These are phyloP conservation scores for Gracilaria vermiculophylla DNA, from an alignment of 23 red algal species.

Conservation along the genomic window DNA sequence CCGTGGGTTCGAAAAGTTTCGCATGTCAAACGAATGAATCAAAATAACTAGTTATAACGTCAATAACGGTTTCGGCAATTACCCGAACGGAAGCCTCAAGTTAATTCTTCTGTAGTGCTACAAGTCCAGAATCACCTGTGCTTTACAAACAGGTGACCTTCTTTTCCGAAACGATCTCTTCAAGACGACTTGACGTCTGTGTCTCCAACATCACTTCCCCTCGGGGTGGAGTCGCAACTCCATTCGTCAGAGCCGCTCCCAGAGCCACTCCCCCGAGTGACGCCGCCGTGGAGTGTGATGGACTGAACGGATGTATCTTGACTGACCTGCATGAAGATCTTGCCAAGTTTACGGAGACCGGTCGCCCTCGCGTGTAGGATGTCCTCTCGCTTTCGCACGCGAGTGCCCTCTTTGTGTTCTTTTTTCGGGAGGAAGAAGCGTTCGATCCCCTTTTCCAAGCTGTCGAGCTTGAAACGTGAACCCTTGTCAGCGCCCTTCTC, in stretches of 20 bases:
- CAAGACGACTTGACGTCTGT: background rate
- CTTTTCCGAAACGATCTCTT: too few species aligned
- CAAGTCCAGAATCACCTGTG: background rate
- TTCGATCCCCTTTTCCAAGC: constrained; percentile 64
- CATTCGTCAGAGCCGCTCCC: constrained; percentile 12
- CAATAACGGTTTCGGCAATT: background rate
- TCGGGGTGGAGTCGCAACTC: constrained; percentile 16
- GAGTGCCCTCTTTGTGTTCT: constrained; percentile 67
- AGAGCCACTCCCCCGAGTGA: background rate
- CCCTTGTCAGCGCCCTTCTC: background rate
- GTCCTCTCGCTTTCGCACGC: constrained; percentile 50
- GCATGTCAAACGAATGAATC: background rate
- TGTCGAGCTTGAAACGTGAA: constrained; percentile 49
- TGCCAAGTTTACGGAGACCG: constrained; percentile 55
- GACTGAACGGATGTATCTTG: constrained; percentile 43
- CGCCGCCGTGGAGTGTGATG: background rate
- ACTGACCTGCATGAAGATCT: constrained; percentile 74
- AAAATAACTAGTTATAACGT: constrained; percentile 17
- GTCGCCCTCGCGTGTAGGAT: constrained; percentile 69
- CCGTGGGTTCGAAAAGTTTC: background rate
- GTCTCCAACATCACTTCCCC: constrained; percentile 14
- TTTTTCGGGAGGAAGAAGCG: constrained; percentile 68
- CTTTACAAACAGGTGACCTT: too few species aligned
- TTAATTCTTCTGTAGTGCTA: constrained; percentile 10
- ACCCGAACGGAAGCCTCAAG: background rate